Base-by-base conservation (phyloP, 768 basidiomycete genomes). In the Thelephora ganbajun region DNA sequence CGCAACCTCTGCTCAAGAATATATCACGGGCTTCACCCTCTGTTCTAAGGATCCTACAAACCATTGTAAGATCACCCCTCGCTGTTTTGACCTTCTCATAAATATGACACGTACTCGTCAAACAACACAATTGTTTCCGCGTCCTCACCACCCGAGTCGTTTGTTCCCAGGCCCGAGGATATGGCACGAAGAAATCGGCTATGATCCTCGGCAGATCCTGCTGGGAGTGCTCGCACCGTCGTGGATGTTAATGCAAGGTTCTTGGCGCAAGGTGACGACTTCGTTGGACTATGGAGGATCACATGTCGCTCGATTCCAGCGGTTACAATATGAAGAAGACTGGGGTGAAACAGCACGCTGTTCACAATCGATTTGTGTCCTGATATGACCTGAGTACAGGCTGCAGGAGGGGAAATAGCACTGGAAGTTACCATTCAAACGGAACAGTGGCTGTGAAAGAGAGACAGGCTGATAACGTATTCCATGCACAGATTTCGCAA, bases 331-430 rank as follows among this genome's bases (percentile, higher is more conserved):
- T 80, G 71, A 3, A 82, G 72, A 36, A 80, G 67, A 18, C 73
- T 67, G 1, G 88, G 87, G 57, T 90, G 88, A 49, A 87, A 76
- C 20, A 83, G 61, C 2, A 74, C 68, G 0, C 77, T 74, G 57
- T 90, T 91, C 41, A 89, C 77, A 46, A 91, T 85, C 1, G 85
- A 86, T 35, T 72, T 65, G 58, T 89, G 85, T 3, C 84, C 83
- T 79, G 47, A 43, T 9, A 44, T 39, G 22, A 42, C 11, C 36
- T 49, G 19, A 34, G 13, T 19, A 20, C 19, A 35, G 11, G 26
- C 19, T 12, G 23, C 19, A 14, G 22, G 22, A 7, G 12, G 12
- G 26, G 22, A 35, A 39, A 45, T 19, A 33, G 39, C 41, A 14
- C 47, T 41, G 37, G n/a, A 33, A 53, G 56, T 14, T 39, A 79